Evolutionary conservation across 1,284 basidiomycete species (phyloP).

Genomic region (Xerocomus minutiporus): DNA sequence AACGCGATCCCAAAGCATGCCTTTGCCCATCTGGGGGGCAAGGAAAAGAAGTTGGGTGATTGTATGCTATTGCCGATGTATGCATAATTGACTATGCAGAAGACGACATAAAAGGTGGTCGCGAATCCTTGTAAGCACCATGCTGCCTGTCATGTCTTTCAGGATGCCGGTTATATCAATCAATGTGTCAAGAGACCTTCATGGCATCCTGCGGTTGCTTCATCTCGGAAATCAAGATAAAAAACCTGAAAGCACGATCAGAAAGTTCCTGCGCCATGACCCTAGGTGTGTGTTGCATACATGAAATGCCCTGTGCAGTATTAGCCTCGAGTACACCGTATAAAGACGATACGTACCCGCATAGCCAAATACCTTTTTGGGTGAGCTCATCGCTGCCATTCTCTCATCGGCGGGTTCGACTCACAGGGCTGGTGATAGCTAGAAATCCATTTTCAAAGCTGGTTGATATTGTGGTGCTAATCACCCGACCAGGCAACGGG

Average conservation of each 20-base stretch:
- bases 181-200: slow-evolving; percentile 33
- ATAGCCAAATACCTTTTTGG: slow-evolving; percentile 48
- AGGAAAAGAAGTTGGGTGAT: slow-evolving; percentile 49
- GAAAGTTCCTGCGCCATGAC: not conserved
- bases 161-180: not conserved
- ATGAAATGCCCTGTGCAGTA: slow-evolving; percentile 46
- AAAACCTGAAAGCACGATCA: slow-evolving; percentile 26
- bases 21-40: slow-evolving; percentile 49
- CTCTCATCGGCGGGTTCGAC: slow-evolving; percentile 9
- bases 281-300: slow-evolving; percentile 28
- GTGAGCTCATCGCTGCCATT: not conserved
- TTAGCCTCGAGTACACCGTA: not conserved
- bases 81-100: slow-evolving; percentile 50
- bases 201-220: slow-evolving; percentile 47
- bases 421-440: slow-evolving; percentile 49
- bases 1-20: slow-evolving; percentile 39
- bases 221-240: slow-evolving; percentile 57
- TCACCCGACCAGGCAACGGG: not conserved
- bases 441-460: slow-evolving; percentile 50
- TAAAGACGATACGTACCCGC: slow-evolving; percentile 36
- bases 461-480: slow-evolving; percentile 37
- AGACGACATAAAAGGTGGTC: slow-evolving; percentile 41
- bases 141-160: slow-evolving; percentile 37
- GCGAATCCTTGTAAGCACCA: slow-evolving; percentile 31
- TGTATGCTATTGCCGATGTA: slow-evolving; percentile 57